Conservation (phyloP, 495 filamentous ascomycete genomes). For the Aspergillus incahuasiensis region DNA sequence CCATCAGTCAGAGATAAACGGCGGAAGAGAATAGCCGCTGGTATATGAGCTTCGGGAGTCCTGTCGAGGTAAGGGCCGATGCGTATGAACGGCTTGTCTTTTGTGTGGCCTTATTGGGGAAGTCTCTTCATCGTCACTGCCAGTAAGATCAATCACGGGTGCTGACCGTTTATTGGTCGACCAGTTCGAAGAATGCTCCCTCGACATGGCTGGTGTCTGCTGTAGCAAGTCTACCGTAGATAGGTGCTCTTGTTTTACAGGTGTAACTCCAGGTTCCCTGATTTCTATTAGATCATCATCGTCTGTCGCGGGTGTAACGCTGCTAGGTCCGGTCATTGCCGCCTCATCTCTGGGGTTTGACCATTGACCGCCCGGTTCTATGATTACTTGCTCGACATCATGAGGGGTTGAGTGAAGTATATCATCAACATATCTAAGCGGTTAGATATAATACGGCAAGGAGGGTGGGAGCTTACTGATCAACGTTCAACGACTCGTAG, state of each 20-base stretch:
- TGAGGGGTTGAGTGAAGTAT: constrained; percentile 69
- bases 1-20: constrained; percentile 16
- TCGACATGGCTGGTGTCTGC: constrained; percentile 51
- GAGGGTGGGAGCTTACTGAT: constrained; percentile 61
- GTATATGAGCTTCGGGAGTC: constrained; percentile 23
- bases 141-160: constrained; percentile 74
- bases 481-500: constrained; percentile 78
- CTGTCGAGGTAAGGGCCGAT: constrained; percentile 19
- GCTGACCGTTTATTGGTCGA: constrained; percentile 59
- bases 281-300: constrained; percentile 70
- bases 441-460: not conserved
- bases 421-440: constrained; percentile 76
- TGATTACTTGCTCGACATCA: constrained; percentile 75
- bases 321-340: constrained; percentile 27
- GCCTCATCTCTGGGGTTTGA: constrained; percentile 39
- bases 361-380: constrained; percentile 87
- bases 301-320: constrained; percentile 34
- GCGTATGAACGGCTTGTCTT: constrained; percentile 26
- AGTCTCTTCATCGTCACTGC: constrained; percentile 69
- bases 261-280: constrained; percentile 44
- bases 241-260: constrained; percentile 45
- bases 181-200: constrained; percentile 48
- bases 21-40: constrained; percentile 20
- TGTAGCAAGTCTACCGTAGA: constrained; percentile 31
- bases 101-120: constrained; percentile 54